These are phyloP conservation scores for Carex littledalei DNA, from an alignment of 176 grass and related monocot genomes.

Conservation along the genomic window DNA sequence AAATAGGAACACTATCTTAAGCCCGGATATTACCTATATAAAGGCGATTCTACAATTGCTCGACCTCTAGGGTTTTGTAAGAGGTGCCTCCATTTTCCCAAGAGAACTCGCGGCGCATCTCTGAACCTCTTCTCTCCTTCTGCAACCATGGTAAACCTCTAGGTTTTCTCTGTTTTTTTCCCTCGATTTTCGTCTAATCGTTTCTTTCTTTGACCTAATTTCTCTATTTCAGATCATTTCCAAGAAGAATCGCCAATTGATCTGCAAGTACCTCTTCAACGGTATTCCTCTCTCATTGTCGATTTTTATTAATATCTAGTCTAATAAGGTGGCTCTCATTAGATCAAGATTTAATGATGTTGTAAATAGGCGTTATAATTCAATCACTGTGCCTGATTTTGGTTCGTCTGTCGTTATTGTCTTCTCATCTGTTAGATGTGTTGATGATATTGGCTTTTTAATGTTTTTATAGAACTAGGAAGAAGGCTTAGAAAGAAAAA, in stretches of 20 bases:
- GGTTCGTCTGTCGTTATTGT: neutral
- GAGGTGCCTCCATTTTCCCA: constrained; percentile 9
- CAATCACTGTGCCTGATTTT: neutral
- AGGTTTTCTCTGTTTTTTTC: neutral
- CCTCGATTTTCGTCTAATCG: neutral
- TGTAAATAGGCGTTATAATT: neutral
- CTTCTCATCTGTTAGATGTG: neutral
- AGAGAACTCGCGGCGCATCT: constrained; percentile 5
- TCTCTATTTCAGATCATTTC: constrained; percentile 63
- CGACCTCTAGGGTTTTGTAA: constrained; percentile 42
- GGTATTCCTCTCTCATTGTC: constrained; percentile 22
- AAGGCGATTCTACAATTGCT: no score
- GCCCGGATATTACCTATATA: neutral
- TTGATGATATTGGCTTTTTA: neutral
- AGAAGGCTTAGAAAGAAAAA: neutral
- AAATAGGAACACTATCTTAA: neutral
- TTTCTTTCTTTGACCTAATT: constrained; percentile 1
- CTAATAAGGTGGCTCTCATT: neutral
- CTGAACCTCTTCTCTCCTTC: neutral
- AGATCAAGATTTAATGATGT: neutral
- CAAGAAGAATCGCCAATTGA: constrained; percentile 98
- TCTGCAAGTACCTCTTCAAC: constrained; percentile 99
- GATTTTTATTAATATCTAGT: neutral
- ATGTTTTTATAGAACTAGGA: neutral
- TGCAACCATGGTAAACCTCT: constrained; percentile 45